Evolutionary conservation across 2,329 filamentous ascomycete species (phyloP), one percentile per base, ranked within the genome.

Genomic region (Phyllosticta citriasiana): DNA sequence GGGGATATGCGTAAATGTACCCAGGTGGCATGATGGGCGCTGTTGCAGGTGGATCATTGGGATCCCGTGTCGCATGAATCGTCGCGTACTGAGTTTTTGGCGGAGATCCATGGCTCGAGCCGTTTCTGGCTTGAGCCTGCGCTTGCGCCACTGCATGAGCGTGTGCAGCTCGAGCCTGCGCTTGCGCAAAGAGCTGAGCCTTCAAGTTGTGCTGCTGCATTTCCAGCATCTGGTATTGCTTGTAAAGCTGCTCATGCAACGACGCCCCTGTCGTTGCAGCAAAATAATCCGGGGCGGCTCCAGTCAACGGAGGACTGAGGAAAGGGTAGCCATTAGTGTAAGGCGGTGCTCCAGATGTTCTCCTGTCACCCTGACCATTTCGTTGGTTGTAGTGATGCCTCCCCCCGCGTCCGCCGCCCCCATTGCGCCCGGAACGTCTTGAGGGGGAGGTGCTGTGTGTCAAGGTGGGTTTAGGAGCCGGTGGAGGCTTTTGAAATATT

Each of bases 331-430:
- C 70, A 54, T 72, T 74, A 60, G 74, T 72, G 53, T 70, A 70
- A 64, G 75, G 79, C 4, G 80, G 78, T 33, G 82, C 80, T 69
- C 82, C 84, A 2, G 83, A 86, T 16, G 83, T 77, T 67, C 84
- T 78, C 63, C 84, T 77, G 63, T 74, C 75, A 33, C 65, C 68
- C 61, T 78, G 72, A 57, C 78, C 77, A 52, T 77, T 76, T 58
- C 81, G 77, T 56, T 79, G 76, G 58, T 77, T 76, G 66, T 81
- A 77, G 62, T 79, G 74, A 53, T 73, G 76, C 62, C 72, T 69
- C 53, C 72, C 73, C 40, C 78, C 77, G 66, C 82, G 75, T 66
- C 80, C 75, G 62, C 72, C 65, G 22, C 67, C 65, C 12, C 76
- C 75, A 60, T 77, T 77, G 51, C 78, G 78, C 27, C 78, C 76